Evolutionary conservation across 768 basidiomycete species (phyloP).

Genomic region (Collybia sordida): DNA sequence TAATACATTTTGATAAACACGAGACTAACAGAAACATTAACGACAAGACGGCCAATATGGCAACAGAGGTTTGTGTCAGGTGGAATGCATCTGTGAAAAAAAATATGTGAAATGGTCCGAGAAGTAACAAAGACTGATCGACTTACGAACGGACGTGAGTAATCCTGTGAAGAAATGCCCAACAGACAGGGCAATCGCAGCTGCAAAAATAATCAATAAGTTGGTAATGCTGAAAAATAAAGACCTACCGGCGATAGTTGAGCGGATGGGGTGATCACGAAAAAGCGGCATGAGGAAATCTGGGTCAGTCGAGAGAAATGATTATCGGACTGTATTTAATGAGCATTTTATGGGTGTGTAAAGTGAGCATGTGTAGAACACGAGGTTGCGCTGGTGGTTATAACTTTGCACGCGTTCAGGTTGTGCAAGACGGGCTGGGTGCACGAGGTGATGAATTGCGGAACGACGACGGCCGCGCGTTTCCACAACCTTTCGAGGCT

Average conservation of each 20-base stretch:
- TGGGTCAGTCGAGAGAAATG: not conserved
- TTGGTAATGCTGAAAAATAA: not conserved
- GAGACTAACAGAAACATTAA: conserved; percentile 62
- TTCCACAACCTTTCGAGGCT: too few relatives aligned
- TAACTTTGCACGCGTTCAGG: conserved; percentile 2
- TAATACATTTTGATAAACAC: not conserved
- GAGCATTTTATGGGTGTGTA: conserved; percentile 9
- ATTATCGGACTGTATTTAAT: not conserved
- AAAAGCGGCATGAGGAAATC: conserved; percentile 44
- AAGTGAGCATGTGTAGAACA: conserved; percentile 11
- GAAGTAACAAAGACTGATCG: not conserved
- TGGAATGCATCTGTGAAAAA: conserved; percentile 53
- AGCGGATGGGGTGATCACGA: conserved; percentile 45
- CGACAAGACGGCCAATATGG: conserved; percentile 63
- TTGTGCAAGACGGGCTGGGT: conserved; percentile 3
- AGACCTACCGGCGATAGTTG: conserved; percentile 37
- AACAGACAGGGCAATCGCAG: conserved; percentile 42
- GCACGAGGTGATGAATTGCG: too few relatives aligned
- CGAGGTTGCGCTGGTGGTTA: conserved; percentile 11
- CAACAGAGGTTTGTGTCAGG: conserved; percentile 72
- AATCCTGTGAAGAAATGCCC: conserved; percentile 54
- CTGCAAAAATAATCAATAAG: conserved; percentile 25
- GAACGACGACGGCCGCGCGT: too few relatives aligned
- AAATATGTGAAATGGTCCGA: conserved; percentile 1
- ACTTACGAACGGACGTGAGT: conserved; percentile 45